Base-by-base conservation (phyloP, 164 flowering plant genomes). In the Litsea cubeba region DNA sequence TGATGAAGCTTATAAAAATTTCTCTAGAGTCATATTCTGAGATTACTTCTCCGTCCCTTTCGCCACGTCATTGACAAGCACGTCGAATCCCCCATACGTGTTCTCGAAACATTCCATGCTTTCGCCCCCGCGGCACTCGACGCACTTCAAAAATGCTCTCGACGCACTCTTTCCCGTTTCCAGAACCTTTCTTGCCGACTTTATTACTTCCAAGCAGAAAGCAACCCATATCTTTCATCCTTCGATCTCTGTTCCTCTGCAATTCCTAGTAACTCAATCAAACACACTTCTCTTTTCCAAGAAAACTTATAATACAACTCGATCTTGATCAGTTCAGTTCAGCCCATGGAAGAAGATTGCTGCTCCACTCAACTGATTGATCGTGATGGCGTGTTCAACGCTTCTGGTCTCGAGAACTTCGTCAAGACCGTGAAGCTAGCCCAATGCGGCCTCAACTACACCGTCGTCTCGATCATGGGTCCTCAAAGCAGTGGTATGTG, bases 391-490 rank as follows among this genome's bases (percentile, higher is more conserved):
- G 80, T 63, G 22, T 89, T 90, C 74, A 87, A 87, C 57, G 85
- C 76, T 10, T 68, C 66, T 5, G 90, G 89, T 0, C 83, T 90
- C 5, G 85, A 85, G 0, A 68, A 71, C 32, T 90, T 89, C 69
- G 58, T 81, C 50, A 78, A 84, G 60, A 63, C 72, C 1, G 81
- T 82, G 0, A 84, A 84, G 68, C 79, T 89, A 12, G 76, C 72
- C 5, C 75, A 82, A 4, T 84, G 89, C 32, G 91, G 93, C 3
- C 88, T 89, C 35, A 88, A 92, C 10, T 90, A 88, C 74, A 86
- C 90, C 0, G 88, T 90, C 20, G 95, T 89, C 20, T 80, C 89
- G 22, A 86, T 90, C 69, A 87, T 90, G 88, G 92, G 94, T 17
- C 90, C 92, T 0, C 94, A 90, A 71, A 87, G 94, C 72, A 87